These are phyloP conservation scores for Avena insularis DNA, from an alignment of 176 grass and related monocot genomes.

Conservation along the genomic window DNA sequence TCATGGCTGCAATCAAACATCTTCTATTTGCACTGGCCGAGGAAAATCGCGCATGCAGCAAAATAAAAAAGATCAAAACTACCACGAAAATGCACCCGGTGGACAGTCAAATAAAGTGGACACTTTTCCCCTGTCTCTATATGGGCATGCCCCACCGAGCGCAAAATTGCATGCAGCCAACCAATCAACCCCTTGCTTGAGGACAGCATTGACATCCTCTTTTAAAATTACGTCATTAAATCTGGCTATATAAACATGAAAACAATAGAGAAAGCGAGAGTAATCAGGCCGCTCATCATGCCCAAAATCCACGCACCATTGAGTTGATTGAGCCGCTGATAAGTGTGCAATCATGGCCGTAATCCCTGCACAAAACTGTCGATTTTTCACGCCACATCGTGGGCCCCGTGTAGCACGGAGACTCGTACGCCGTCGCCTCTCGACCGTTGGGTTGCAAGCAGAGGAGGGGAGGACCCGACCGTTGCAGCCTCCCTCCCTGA, in stretches of 20 bases:
- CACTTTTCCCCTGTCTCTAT: too few species aligned
- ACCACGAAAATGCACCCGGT: too few species aligned
- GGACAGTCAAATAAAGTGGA: too few species aligned
- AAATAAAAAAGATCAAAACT: too few species aligned
- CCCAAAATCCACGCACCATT: constrained; percentile 17
- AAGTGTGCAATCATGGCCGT: neutral
- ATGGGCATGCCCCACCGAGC: too few species aligned
- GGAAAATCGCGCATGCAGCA: too few species aligned
- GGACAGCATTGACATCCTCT: neutral
- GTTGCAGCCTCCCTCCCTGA: constrained; percentile 54
- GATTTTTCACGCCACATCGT: neutral
- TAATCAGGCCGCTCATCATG: neutral
- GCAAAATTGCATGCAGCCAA: too few species aligned
- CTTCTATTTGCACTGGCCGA: too few species aligned
- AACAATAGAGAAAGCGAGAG: neutral
- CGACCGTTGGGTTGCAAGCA: constrained; percentile 48
- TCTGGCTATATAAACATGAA: neutral
- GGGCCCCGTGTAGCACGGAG: neutral
- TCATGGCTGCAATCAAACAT: too few species aligned
- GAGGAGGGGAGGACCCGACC: constrained; percentile 41
- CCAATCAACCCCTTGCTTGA: too few species aligned
- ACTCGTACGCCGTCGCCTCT: neutral
- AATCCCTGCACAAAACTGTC: neutral
- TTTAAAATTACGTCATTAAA: neutral
- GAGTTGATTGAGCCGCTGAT: neutral